Base-by-base conservation (phyloP, 2,329 filamentous ascomycete species). In the Stromatinia cepivora region DNA sequence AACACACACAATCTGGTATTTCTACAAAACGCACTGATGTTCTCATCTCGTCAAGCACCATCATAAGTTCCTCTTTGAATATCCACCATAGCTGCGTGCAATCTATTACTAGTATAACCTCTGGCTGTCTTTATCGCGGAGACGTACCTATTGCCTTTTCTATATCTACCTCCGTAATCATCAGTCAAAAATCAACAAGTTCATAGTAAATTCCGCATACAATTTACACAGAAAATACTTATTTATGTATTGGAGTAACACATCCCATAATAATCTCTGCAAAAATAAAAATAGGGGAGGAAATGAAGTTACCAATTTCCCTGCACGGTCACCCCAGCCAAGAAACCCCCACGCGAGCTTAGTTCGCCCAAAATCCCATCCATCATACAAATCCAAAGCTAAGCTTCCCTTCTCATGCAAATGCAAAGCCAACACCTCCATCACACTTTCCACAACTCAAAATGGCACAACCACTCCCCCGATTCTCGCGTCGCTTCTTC, bases 381-480 rank as follows among this genome's bases (percentile, higher is more conserved):
- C n/a, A 7, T 45, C 57, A 25, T 25, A 34, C 53, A 10, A 56
- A 31, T 50, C 59, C 20, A n/a, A 25, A 63, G 28, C 59, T 63
- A 52, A 64, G 28, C 61, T 53, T 36, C 31, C 61, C 22, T n/a
- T 53, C 50, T 28, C 42, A 45, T 57, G 52, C 39, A 58, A 25
- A 42, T 57, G 63, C 53, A 57, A 64, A 56, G 34, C 28, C 42
- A 66, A 39, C 62, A 54, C 34, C 54, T 15, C 15, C 54, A 10
- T 50, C 65, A 25, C 42, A 34, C 17, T 11, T 28, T 25, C 10
- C 46, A 63, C 31, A 15, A 8, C 45, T 36, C 64, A 63, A 63
- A 70, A 78, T 78, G 76, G 74, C 75, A 45, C 70, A 73, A 65
- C 71, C 72, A 74, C 67, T 75, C 45, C 70, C 73, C 25, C 70